Percentiles rank a stretch among this genome's conserved stretches.
These are phyloP conservation scores for Psilocybe sp. DNA, from an alignment of 768 basidiomycete genomes.

Conservation along the genomic window DNA sequence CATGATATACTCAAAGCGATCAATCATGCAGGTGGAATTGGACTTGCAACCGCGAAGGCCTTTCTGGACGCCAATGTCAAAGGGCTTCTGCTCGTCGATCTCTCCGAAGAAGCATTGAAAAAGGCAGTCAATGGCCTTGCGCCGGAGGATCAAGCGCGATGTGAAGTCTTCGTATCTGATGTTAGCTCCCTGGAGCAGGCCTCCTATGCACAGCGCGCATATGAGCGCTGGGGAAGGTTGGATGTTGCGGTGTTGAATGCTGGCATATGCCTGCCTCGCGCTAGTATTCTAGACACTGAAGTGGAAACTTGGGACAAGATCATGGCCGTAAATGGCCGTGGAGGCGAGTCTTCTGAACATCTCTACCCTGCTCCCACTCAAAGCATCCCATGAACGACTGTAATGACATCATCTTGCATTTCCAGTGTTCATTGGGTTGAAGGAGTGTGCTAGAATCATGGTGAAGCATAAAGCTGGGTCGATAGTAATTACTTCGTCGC, in stretches of 20 bases:
- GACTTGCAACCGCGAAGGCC: neutral
- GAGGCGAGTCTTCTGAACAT: neutral
- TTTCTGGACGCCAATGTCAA: slow-evolving; percentile 1
- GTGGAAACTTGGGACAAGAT: slow-evolving; percentile 1
- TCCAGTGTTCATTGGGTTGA: slow-evolving; percentile 1
- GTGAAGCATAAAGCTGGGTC: neutral
- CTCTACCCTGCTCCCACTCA: neutral
- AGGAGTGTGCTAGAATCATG: slow-evolving; percentile 1
- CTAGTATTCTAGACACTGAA: neutral
- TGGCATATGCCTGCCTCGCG: slow-evolving; percentile 1
- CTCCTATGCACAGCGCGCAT: neutral
- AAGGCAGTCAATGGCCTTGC: neutral
- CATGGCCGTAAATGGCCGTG: slow-evolving; percentile 4
- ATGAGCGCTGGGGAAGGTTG: neutral
- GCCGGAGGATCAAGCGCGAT: neutral
- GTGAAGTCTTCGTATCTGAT: neutral
- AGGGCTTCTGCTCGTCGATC: slow-evolving; percentile 3
- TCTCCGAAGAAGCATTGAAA: neutral
- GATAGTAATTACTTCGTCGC: slow-evolving; percentile 1
- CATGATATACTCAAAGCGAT: neutral
- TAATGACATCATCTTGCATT: neutral
- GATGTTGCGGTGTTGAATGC: slow-evolving; percentile 6
- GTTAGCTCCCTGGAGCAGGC: neutral
- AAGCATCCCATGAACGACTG: too few relatives aligned
- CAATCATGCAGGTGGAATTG: slow-evolving; percentile 2